phyloP scores from a whole-genome alignment of 495 filamentous ascomycete genomes.

The Penicillium macrosclerotiorum region DNA sequence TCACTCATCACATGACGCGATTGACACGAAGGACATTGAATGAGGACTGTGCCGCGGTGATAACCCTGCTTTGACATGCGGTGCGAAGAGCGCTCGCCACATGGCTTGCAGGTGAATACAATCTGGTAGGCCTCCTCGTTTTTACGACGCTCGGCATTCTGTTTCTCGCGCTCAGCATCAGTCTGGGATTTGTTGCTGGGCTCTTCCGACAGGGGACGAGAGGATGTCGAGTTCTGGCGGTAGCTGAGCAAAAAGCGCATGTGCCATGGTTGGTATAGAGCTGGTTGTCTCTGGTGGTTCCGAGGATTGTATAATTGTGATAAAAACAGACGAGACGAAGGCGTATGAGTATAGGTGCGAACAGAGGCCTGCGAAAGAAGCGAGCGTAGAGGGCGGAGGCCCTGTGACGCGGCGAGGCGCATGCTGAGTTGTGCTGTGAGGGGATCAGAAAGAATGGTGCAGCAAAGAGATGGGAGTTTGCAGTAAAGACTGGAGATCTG shows the following conservation, averaged over 20 bases:
- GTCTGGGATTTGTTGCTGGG: slow-evolving; percentile 14
- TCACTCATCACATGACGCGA: slow-evolving; percentile 90
- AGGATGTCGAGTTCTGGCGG: slow-evolving; percentile 32
- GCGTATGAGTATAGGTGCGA: slow-evolving; percentile 6
- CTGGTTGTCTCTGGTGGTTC: slow-evolving; percentile 2
- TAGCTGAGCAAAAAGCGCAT: slow-evolving; percentile 5
- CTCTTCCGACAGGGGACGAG: slow-evolving; percentile 32
- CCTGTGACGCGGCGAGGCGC: slow-evolving; percentile 18
- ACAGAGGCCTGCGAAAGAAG: slow-evolving; percentile 8
- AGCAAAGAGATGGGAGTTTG: neutral
- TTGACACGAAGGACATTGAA: slow-evolving; percentile 79
- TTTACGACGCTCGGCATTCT: slow-evolving; percentile 33
- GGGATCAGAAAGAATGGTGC: neutral
- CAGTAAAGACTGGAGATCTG: too few species aligned
- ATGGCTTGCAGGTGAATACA: slow-evolving; percentile 90
- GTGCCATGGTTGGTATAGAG: slow-evolving; percentile 1
- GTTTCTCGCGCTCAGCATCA: slow-evolving; percentile 31
- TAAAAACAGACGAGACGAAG: slow-evolving; percentile 15
- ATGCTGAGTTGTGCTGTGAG: slow-evolving; percentile 4
- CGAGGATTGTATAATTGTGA: slow-evolving; percentile 7
- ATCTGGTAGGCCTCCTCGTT: slow-evolving; percentile 75
- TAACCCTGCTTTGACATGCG: slow-evolving; percentile 88
- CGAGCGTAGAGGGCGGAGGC: slow-evolving; percentile 19
- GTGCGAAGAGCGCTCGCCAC: slow-evolving; percentile 70
- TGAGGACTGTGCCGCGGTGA: slow-evolving; percentile 81